Base-by-base conservation (phyloP, 2,329 filamentous ascomycete species). In the Fusarium multiceps region DNA sequence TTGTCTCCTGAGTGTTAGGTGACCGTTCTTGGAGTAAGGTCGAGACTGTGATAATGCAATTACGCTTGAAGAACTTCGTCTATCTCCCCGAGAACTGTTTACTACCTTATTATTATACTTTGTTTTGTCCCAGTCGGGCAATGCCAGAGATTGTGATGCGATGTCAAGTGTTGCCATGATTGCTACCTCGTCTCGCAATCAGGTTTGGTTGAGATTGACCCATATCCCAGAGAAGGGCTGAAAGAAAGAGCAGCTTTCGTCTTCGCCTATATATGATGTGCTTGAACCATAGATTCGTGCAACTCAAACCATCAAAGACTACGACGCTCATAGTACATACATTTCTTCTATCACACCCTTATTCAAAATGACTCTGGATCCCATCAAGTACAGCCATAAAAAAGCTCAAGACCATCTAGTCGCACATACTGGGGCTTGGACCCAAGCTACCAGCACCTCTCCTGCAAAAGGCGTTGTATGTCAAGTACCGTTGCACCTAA, bases 351-450 rank as follows among this genome's bases (percentile, higher is more conserved):
- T 13, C 16, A 6, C 18, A 6, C 18, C 3, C 14, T 27, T 10
- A 20, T 40, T 9, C 25, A 30, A 14, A 16, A 60, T 60, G 57
- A 42, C 51, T 16, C 4, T 57, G 11, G 53, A 60, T 27, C 57
- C 57, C 18, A n/a, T 42, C 14, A 57, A 58, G 27, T 4, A 32
- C 18, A 34, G 16, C 18, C 11, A 60, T 14, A 57, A 60, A 27
- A 47, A 42, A 2, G 6, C 25, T 6, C 57, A 58, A 7, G 53
- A 58, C 34, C 21, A 14, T 27, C 14, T 48, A 5, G 42, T 60
- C 5, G 13, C 32, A 1, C 20, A 60, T 16, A 20, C 53, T 7
- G 57, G 57, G n/a, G 42, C 53, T 10, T 60, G 57, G 57, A 42
- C 51, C 12, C 51, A 58, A 10, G 32, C 9, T 34, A 2, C 41